Evolutionary conservation across 345 rosid genomes (phyloP).

Genomic region (Lepidium didymum): DNA sequence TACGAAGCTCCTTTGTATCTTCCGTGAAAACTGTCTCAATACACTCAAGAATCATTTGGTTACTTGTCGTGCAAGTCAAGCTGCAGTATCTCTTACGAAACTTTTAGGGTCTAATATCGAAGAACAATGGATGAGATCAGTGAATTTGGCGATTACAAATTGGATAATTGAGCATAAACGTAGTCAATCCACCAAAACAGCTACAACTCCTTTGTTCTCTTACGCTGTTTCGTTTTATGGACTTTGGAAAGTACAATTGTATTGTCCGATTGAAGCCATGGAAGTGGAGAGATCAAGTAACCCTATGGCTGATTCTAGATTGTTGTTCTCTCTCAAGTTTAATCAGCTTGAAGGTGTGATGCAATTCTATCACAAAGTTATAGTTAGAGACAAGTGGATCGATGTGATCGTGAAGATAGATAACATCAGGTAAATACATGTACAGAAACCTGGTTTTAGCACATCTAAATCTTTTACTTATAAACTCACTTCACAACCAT

Average conservation of each 20-base stretch:
- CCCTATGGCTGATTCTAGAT: constrained; percentile 41
- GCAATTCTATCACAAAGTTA: constrained; percentile 58
- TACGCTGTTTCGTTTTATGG: constrained; percentile 54
- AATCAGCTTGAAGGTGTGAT: constrained; percentile 88
- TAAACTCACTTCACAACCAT: not conserved
- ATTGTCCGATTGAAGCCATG: constrained; percentile 85
- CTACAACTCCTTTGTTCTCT: constrained; percentile 55
- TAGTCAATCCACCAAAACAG: not conserved
- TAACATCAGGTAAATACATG: constrained; percentile 41
- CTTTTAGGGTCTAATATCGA: constrained; percentile 69
- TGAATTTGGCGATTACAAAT: constrained; percentile 69
- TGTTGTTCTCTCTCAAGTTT: constrained; percentile 64
- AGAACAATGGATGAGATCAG: constrained; percentile 82
- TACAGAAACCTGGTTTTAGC: not conserved
- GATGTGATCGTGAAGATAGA: constrained; percentile 55
- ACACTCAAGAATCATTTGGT: constrained; percentile 44
- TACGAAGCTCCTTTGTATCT: constrained; percentile 73
- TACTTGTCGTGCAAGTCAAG: constrained; percentile 31
- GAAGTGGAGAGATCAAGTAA: constrained; percentile 49
- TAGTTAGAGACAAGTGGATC: constrained; percentile 49
- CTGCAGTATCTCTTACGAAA: constrained; percentile 46
- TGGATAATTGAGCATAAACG: constrained; percentile 52
- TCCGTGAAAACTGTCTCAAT: constrained; percentile 49
- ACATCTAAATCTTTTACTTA: not conserved
- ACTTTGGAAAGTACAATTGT: constrained; percentile 77